Conservation (phyloP, 352 stramenopile genomes). For the Phytophthora sansomeana region DNA sequence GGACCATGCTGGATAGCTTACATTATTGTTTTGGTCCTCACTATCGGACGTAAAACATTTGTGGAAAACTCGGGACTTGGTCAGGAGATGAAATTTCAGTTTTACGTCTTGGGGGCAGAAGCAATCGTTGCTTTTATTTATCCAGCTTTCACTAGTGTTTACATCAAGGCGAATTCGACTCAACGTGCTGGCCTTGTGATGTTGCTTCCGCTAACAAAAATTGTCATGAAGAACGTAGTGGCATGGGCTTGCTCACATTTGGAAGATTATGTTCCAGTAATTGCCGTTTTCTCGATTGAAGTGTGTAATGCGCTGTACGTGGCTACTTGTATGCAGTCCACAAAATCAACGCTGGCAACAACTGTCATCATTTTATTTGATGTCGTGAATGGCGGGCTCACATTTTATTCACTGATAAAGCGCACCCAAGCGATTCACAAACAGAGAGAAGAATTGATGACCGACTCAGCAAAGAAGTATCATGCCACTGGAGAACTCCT, state of each 20-base stretch:
- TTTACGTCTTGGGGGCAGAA: slow-evolving; percentile 23
- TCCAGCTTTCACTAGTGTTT: slow-evolving; percentile 26
- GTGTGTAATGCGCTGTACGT: slow-evolving; percentile 44
- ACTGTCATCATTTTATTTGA: slow-evolving; percentile 31
- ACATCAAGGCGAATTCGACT: slow-evolving; percentile 2
- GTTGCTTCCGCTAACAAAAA: not conserved
- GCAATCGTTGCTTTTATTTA: slow-evolving; percentile 27
- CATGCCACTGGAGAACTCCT: not conserved
- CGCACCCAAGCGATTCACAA: slow-evolving; percentile 11
- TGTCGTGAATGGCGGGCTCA: slow-evolving; percentile 16
- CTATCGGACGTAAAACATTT: slow-evolving; percentile 20
- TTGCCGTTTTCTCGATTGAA: slow-evolving; percentile 43
- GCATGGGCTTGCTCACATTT: slow-evolving; percentile 22
- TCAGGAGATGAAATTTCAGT: slow-evolving; percentile 15
- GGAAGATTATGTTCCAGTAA: slow-evolving; percentile 37
- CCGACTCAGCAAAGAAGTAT: not conserved
- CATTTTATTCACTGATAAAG: slow-evolving; percentile 6
- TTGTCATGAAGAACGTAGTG: slow-evolving; percentile 5
- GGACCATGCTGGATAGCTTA: slow-evolving; percentile 20
- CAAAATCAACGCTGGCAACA: slow-evolving; percentile 31
- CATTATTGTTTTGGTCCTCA: slow-evolving; percentile 9
- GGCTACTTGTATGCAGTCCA: slow-evolving; percentile 36
- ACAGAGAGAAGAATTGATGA: not conserved
- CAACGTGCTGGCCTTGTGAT: slow-evolving; percentile 3
- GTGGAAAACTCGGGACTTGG: slow-evolving; percentile 2